Conservation (phyloP, 2,329 filamentous ascomycete species). For the Fusarium veterinarium region DNA sequence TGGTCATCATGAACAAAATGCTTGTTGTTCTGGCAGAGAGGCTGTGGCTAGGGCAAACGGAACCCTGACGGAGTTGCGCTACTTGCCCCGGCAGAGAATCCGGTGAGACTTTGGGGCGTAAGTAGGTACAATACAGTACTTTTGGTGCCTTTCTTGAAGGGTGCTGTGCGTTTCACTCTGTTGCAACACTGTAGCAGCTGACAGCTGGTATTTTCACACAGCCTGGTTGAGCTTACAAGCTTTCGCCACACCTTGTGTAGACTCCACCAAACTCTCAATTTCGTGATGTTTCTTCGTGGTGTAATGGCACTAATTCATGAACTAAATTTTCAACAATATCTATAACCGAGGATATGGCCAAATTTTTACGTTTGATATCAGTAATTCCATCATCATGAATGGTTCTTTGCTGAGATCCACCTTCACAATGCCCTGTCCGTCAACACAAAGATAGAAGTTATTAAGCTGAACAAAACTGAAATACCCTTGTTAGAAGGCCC, state of each 20-base stretch:
- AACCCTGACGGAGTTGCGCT: slow-evolving; percentile 22
- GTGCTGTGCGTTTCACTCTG: slow-evolving; percentile 11
- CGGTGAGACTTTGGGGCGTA: slow-evolving; percentile 15
- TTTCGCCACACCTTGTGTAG: slow-evolving; percentile 32
- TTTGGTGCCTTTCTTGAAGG: neutral
- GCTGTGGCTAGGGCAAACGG: slow-evolving; percentile 33
- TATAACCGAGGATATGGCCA: slow-evolving; percentile 21
- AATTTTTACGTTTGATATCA: slow-evolving; percentile 17
- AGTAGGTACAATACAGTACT: slow-evolving; percentile 3
- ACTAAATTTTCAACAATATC: neutral
- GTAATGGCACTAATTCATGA: neutral
- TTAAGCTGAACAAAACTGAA: slow-evolving; percentile 15
- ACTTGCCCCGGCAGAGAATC: slow-evolving; percentile 18
- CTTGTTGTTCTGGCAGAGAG: slow-evolving; percentile 20
- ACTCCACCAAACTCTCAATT: neutral
- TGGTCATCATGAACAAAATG: slow-evolving; percentile 10
- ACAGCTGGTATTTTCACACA: slow-evolving; percentile 21
- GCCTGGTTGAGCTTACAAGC: neutral
- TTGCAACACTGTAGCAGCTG: slow-evolving; percentile 11
- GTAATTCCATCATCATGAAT: slow-evolving; percentile 6
- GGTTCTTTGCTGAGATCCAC: slow-evolving; percentile 20
- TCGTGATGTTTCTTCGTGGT: neutral
- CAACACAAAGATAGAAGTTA: slow-evolving; percentile 1
- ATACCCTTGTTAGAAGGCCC: slow-evolving; percentile 3
- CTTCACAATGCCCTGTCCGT: neutral